Evolutionary conservation across 176 grass and related monocot species (phyloP).

Genomic region (Lolium multiflorum): DNA sequence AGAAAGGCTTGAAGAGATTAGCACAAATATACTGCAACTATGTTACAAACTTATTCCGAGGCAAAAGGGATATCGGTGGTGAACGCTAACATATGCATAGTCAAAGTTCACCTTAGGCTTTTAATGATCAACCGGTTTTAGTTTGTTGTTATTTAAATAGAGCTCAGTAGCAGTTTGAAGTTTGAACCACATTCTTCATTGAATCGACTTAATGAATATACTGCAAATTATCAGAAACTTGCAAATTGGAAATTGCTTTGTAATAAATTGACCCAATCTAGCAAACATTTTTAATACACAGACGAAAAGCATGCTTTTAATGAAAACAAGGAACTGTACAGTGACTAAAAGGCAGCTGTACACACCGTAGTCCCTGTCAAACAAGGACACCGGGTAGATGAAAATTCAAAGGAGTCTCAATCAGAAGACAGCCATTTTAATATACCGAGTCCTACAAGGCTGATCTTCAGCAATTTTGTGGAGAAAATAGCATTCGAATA

Average conservation of each 20-base stretch:
- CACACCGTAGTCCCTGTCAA: constrained; percentile 33
- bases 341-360: constrained; percentile 7
- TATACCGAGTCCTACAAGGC: not conserved
- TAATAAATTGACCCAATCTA: not conserved
- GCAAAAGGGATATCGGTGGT: not conserved
- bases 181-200: not conserved
- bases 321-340: not conserved
- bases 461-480: constrained; percentile 8
- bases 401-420: constrained; percentile 40
- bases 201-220: not conserved
- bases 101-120: too few species aligned
- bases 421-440: constrained; percentile 30
- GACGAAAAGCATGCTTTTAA: not conserved
- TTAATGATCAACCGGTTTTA: not conserved
- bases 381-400: not conserved
- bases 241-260: not conserved
- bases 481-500: constrained; percentile 13
- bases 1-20: not conserved
- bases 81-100: not conserved
- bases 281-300: not conserved
- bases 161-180: not conserved
- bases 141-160: not conserved
- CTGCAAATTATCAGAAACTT: not conserved
- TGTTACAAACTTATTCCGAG: not conserved
- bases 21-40: not conserved